A percentile compares a stretch with the other conserved stretches of the same genome.
Evolutionary conservation across 2,329 filamentous ascomycete species (phyloP).

Genomic region (Calonectria pseudoturangicola): DNA sequence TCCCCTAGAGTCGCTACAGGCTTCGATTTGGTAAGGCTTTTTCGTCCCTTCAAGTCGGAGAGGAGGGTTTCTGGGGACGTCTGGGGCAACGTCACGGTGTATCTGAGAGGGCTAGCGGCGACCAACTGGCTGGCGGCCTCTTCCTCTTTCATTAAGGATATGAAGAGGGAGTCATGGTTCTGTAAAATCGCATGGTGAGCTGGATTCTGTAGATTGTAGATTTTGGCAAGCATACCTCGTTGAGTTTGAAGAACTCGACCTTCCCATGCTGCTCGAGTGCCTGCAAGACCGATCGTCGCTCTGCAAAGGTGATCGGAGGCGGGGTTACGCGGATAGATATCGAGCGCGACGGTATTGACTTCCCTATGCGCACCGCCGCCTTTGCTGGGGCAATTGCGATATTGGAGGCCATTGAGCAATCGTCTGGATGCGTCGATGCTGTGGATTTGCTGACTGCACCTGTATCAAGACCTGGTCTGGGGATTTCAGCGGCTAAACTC

Average conservation of each 20-base stretch:
- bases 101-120: conserved; percentile 67
- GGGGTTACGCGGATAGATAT: conserved; percentile 72
- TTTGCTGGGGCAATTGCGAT: conserved; percentile 17
- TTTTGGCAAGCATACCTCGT: conserved; percentile 42
- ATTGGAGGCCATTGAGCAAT: conserved; percentile 6
- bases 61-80: conserved; percentile 57
- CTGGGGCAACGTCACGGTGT: conserved; percentile 60
- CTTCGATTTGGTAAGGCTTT: conserved; percentile 37
- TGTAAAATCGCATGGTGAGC: conserved; percentile 48
- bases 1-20: conserved; percentile 27
- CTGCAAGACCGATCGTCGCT: conserved; percentile 73
- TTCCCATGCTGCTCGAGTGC: conserved; percentile 69
- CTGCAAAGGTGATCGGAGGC: conserved; percentile 69
- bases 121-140: conserved; percentile 64
- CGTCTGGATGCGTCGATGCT: conserved; percentile 11
- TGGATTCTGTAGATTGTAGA: neutral
- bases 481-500: conserved; percentile 31
- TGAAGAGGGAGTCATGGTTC: conserved; percentile 69
- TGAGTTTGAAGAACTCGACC: conserved; percentile 70
- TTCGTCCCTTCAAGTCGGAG: conserved; percentile 55
- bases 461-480: neutral
- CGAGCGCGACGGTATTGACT: conserved; percentile 58
- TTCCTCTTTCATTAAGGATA: conserved; percentile 67
- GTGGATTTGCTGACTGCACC: neutral
- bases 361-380: conserved; percentile 25